Percentiles rank a stretch among this genome's conserved stretches.
phyloP scores from a whole-genome alignment of 1,284 basidiomycete species.

The Tetrapyrgos nigripes region DNA sequence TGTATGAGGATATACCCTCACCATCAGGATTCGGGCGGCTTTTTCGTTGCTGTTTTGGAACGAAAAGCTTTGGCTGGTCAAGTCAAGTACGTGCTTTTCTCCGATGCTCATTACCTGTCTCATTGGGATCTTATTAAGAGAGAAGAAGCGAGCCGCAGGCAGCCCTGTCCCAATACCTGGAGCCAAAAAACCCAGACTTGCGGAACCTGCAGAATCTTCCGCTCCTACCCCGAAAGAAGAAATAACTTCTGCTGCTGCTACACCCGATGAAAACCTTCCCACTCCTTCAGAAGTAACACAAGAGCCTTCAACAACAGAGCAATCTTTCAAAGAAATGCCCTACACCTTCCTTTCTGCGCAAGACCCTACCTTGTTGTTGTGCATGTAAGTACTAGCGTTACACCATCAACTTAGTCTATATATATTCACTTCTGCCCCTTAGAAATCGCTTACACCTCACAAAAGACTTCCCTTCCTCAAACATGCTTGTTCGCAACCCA shows the following conservation, averaged over 20 bases:
- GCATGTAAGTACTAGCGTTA: conserved; percentile 59
- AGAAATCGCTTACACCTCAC: conserved; percentile 81
- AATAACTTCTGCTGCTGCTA: conserved; percentile 9
- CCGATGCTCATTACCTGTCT: conserved; percentile 2
- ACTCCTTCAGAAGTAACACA: conserved; percentile 6
- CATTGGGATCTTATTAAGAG: conserved; percentile 25
- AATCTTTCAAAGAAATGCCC: conserved; percentile 88
- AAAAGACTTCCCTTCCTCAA: conserved; percentile 76
- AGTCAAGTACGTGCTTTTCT: conserved; percentile 28
- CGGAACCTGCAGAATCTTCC: conserved; percentile 4
- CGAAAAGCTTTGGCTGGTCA: conserved; percentile 39
- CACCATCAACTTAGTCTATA: too few species aligned
- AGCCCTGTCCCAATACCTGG: conserved; percentile 41
- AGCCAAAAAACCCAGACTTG: conserved; percentile 46
- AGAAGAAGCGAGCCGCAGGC: conserved; percentile 57
- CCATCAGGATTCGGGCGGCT: conserved; percentile 96
- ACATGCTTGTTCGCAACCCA: conserved; percentile 89
- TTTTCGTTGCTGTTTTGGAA: conserved; percentile 94
- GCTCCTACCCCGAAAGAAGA: neutral
- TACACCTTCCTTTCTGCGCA: conserved; percentile 81
- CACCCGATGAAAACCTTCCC: conserved; percentile 8
- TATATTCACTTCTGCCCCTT: conserved; percentile 13
- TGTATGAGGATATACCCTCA: conserved; percentile 94
- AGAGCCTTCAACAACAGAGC: neutral
- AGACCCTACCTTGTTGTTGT: conserved; percentile 73